phyloP scores from a whole-genome alignment of 1,139 yeast genomes.

The Chernovozyma sophiae-reginae region DNA sequence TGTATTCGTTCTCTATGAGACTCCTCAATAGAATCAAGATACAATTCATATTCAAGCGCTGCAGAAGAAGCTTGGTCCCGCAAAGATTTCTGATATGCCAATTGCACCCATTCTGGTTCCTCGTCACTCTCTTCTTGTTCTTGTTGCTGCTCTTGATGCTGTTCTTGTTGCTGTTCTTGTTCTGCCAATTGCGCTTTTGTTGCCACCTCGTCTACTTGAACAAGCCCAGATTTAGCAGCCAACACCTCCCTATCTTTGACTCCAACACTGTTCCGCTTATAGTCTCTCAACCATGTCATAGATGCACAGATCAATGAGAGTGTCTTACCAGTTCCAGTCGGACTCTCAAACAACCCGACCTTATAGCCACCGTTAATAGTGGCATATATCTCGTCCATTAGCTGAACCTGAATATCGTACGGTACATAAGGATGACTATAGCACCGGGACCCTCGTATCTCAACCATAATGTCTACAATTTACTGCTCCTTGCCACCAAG shows the following conservation, averaged over 20 bases:
- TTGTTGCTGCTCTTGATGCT: conserved; percentile 24
- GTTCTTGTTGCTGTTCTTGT: conserved; percentile 6
- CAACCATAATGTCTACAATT: no score
- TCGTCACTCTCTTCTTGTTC: conserved; percentile 22
- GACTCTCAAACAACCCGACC: conserved; percentile 85
- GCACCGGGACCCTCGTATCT: no score
- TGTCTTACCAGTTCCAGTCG: conserved; percentile 95
- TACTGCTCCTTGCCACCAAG: no score
- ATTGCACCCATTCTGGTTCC: conserved; percentile 61
- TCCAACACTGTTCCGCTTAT: conserved; percentile 29
- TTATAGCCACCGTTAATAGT: conserved; percentile 56
- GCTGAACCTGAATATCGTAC: conserved; percentile 68
- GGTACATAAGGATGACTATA: conserved; percentile 75
- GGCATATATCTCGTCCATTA: conserved; percentile 72
- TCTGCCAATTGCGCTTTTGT: conserved; percentile 33
- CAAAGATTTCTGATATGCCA: conserved; percentile 35
- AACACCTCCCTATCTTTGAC: background rate
- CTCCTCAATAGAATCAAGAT: conserved; percentile 23
- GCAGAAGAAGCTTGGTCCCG: conserved; percentile 4
- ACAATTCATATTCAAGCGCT: conserved; percentile 38
- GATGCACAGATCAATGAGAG: conserved; percentile 81
- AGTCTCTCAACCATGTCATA: conserved; percentile 77
- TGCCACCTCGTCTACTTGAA: conserved; percentile 19
- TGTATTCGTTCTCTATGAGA: conserved; percentile 7
- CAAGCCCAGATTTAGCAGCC: background rate